phyloP scores from a whole-genome alignment of 371 early-diverging fungal species.

The Nematocida ausubeli region DNA sequence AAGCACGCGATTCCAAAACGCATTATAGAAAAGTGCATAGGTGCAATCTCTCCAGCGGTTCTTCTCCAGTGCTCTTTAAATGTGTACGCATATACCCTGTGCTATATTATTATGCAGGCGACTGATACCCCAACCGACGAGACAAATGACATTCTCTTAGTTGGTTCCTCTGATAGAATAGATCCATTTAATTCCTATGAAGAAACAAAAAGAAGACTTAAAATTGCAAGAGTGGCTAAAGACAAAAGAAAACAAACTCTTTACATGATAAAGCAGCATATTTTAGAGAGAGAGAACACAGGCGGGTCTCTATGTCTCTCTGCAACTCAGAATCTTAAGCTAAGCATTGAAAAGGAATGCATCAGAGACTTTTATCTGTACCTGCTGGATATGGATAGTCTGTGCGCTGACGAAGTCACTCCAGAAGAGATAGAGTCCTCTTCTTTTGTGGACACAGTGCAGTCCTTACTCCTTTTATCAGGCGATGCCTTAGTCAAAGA shows the following conservation, averaged over 20 bases:
- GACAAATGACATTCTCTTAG: constrained; percentile 37
- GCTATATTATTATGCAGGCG: constrained; percentile 35
- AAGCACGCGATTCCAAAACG: background rate
- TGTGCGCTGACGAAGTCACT: background rate
- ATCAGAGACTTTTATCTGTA: constrained; percentile 5
- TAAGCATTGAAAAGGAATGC: constrained; percentile 5
- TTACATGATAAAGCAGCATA: constrained; percentile 2
- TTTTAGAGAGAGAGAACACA: background rate
- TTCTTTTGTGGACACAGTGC: background rate
- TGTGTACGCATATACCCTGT: constrained; percentile 37
- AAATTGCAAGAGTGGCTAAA: constrained; percentile 24
- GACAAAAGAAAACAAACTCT: constrained; percentile 21
- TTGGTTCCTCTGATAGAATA: background rate
- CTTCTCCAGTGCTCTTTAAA: constrained; percentile 1
- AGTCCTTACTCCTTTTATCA: background rate
- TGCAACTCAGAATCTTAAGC: background rate
- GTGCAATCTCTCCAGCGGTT: constrained; percentile 18
- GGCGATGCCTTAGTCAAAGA: constrained; percentile 27
- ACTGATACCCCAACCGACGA: constrained; percentile 35
- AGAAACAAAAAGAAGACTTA: constrained; percentile 31
- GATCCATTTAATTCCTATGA: background rate
- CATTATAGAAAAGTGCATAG: background rate
- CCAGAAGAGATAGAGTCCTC: background rate
- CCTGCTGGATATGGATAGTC: background rate
- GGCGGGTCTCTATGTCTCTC: background rate